phyloP scores from a whole-genome alignment of 1,139 yeast species.

The Kurtzmaniella quercitrusa region DNA sequence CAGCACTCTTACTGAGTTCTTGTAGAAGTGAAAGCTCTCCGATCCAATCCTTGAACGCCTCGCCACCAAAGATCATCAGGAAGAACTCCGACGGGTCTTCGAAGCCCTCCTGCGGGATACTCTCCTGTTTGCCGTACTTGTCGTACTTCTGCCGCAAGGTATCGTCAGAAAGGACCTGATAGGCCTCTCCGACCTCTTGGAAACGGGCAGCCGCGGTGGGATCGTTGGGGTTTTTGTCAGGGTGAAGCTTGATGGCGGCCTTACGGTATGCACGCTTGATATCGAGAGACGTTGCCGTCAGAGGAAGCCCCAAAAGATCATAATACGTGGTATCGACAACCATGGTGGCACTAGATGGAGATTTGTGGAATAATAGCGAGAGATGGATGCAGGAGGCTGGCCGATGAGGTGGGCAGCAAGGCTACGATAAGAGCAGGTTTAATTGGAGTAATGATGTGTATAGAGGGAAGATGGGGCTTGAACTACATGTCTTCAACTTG shows the following conservation, averaged over 20 bases:
- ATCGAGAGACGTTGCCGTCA: constrained; percentile 74
- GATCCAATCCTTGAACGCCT: constrained; percentile 79
- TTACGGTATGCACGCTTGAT: constrained; percentile 92
- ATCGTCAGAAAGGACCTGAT: constrained; percentile 77
- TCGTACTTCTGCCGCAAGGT: constrained; percentile 74
- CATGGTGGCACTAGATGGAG: constrained; percentile 35
- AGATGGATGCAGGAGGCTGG: neutral
- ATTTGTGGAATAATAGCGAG: neutral
- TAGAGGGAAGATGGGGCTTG: too few relatives aligned
- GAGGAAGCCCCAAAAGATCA: constrained; percentile 64
- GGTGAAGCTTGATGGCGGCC: constrained; percentile 85
- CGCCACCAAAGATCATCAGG: constrained; percentile 75
- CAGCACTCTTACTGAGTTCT: constrained; percentile 57
- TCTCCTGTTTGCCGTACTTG: constrained; percentile 79
- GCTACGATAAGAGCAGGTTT: too few relatives aligned
- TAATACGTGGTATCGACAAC: constrained; percentile 95
- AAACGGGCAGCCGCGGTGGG: constrained; percentile 71
- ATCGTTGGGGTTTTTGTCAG: constrained; percentile 91
- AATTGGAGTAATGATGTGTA: too few relatives aligned
- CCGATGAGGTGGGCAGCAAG: neutral
- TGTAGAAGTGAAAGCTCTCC: constrained; percentile 66
- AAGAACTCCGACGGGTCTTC: constrained; percentile 86
- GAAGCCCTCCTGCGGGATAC: constrained; percentile 77
- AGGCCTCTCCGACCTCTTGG: constrained; percentile 74
- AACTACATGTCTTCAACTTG: too few relatives aligned